Base-by-base conservation (phyloP, 2,329 filamentous ascomycete genomes). In the Fusarium xyrophilum region DNA sequence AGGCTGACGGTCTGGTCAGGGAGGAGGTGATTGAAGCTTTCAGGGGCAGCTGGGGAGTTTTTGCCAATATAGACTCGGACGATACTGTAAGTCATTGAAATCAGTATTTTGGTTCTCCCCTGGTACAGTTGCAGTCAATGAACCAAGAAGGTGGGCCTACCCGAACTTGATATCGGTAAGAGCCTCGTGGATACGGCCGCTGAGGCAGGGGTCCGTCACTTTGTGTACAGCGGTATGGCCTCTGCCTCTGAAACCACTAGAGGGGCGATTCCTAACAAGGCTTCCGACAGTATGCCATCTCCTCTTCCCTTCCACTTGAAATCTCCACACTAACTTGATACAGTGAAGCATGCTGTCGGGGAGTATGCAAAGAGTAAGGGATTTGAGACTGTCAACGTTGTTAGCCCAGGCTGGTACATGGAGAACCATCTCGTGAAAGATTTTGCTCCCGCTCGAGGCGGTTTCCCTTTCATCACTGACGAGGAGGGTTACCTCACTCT, bases 361-460 rank as follows among this genome's bases (percentile, higher is more conserved):
- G 69, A 79, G 40, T 79, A 82, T 48, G 80, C 79, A 17, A 73
- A 75, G 27, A 61, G 60, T 4, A 75, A 70, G 25, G 60, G 60
- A 6, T 83, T 83, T 62, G 70, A 78, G 33, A 75, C 75, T 23
- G 75, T 79, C 42, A 75, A 73, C 43, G 72, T 78, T 44, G 76
- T 81, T 43, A 75, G 75, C 33, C 71, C 80, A 2, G 80, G 77
- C 4, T 83, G 79, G 80, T 83, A 80, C 62, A 70, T 81, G 50
- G 81, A 83, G 55, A 80, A 82, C 56, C 80, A 81, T 64, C 72
- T 80, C 2, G 47, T 67, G 10, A 65, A 74, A 17, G 76, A 81
- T 19, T 25, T 79, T 2, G 77, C 78, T 1, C 73, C 75, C 3
- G 23, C 78, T 0, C 73, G 82, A 28, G 81, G 82, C 8, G 82